Base-by-base conservation (phyloP, 345 rosid species). In the Crucihimalaya himalaica region DNA sequence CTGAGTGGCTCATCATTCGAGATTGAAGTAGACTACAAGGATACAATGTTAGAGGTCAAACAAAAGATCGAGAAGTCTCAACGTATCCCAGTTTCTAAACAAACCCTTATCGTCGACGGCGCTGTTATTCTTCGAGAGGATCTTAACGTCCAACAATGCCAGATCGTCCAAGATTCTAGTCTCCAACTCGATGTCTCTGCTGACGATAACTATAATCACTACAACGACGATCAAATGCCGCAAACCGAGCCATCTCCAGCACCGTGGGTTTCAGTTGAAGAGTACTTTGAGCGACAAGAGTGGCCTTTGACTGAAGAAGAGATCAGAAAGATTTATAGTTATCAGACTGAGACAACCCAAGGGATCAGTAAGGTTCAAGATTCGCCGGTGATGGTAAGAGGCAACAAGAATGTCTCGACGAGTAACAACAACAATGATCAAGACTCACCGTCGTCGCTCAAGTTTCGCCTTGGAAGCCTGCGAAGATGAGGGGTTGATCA, bases 41-140 rank as follows among this genome's bases (percentile, higher is more conserved):
- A 88, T 58, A 85, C 89, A 1, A 75, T 94, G 31, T 79, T 80
- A 0, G 85, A 86, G 50, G 86, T 91, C 83, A 91, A 91, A 76
- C 82, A 82, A 53, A 86, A 87, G 73, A 79, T 94, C 21, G 80
- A 83, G 5, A 86, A 83, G 58, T 84, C 83, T 82, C 88, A 84
- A 14, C 79, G 80, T 5, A 82, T 91, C 5, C 86, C 92, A 12
- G 20, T 84, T 6, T 51, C 72, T n/a, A n/a, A n/a, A n/a, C n/a
- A n/a, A n/a, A n/a, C 84, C 53, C 80, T 91, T 45, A 59, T 85
- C 52, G 85, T 89, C 83, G 70, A 89, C 8, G 90, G 84, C 66
- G 72, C 63, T 11, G 62, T 82, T 57, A 53, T 27, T 64, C 81
- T 12, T 34, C 2, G 74, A 56, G 96, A 94, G 19, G 88, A 91